Percentiles rank a stretch among this genome's conserved stretches.
phyloP scores from a whole-genome alignment of 176 grass and related monocot species.

The Oropetium thomaeum region DNA sequence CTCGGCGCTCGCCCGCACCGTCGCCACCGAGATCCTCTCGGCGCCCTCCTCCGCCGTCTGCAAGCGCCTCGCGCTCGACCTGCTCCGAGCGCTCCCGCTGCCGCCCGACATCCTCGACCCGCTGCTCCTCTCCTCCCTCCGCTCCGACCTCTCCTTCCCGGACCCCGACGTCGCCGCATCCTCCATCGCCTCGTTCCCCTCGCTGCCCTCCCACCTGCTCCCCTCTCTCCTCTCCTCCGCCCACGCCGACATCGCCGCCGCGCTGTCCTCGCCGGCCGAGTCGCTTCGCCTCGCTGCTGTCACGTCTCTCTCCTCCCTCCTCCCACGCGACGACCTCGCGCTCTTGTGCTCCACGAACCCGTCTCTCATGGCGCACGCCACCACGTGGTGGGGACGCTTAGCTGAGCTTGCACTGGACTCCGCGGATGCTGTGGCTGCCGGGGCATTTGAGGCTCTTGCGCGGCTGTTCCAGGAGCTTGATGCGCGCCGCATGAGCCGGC shows the following conservation, averaged over 20 bases:
- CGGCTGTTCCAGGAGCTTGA: conserved; percentile 96
- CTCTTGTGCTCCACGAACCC: conserved; percentile 73
- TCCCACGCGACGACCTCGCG: conserved; percentile 79
- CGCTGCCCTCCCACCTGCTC: conserved; percentile 77
- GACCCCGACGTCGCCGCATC: conserved; percentile 89
- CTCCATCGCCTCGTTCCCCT: conserved; percentile 79
- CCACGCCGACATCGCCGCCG: conserved; percentile 55
- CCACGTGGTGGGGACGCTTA: conserved; percentile 81
- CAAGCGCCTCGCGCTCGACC: conserved; percentile 91
- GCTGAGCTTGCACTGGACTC: conserved; percentile 63
- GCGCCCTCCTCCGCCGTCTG: conserved; percentile 78
- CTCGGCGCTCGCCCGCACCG: conserved; percentile 73
- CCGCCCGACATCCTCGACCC: conserved; percentile 77
- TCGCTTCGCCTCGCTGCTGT: conserved; percentile 75
- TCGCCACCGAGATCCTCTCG: conserved; percentile 74
- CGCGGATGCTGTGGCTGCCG: conserved; percentile 63
- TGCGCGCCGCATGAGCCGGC: conserved; percentile 82
- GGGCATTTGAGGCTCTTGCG: conserved; percentile 74
- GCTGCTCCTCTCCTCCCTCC: conserved; percentile 69
- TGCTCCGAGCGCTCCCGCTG: conserved; percentile 74
- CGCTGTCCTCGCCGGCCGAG: conserved; percentile 57
- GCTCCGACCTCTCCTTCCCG: conserved; percentile 81
- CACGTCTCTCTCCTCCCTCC: conserved; percentile 64
- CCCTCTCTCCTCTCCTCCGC: conserved; percentile 75
- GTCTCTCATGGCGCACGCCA: conserved; percentile 75